A percentile compares a stretch with the other conserved stretches of the same genome.
phyloP scores from a whole-genome alignment of 2,329 filamentous ascomycete genomes.

The Aspergillus awamori region DNA sequence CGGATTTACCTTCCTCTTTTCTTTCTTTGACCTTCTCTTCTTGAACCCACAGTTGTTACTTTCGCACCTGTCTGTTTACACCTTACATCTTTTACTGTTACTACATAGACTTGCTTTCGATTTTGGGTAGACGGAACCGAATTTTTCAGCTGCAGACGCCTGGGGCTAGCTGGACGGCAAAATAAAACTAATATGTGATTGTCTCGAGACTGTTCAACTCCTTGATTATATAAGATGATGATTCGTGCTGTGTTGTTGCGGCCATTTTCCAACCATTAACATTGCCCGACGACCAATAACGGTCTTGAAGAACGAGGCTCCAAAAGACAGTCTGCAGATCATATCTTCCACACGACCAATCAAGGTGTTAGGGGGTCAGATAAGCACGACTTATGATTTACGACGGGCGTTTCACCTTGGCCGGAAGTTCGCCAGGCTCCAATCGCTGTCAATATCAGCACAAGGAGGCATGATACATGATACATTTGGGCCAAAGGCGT shows the following conservation, averaged over 20 bases:
- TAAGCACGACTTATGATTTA: neutral
- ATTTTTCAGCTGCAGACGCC: conserved; percentile 20
- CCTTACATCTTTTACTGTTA: conserved; percentile 23
- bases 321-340: neutral
- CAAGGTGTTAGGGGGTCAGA: neutral
- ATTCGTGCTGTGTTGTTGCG: neutral
- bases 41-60: conserved; percentile 8
- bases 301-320: neutral
- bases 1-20: conserved; percentile 17
- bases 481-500: neutral
- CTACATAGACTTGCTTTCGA: conserved; percentile 33
- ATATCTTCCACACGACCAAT: neutral
- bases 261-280: no score
- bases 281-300: neutral
- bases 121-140: conserved; percentile 18
- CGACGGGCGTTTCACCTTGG: neutral
- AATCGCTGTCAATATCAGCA: neutral
- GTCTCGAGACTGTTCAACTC: neutral
- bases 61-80: conserved; percentile 17
- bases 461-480: neutral
- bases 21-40: conserved; percentile 16
- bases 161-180: conserved; percentile 23
- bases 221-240: neutral
- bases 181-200: conserved; percentile 18
- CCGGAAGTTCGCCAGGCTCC: neutral